Percentiles rank a stretch among this genome's conserved stretches.
These are phyloP conservation scores for Mycena alexandri DNA, from an alignment of 768 basidiomycete genomes.

Conservation along the genomic window DNA sequence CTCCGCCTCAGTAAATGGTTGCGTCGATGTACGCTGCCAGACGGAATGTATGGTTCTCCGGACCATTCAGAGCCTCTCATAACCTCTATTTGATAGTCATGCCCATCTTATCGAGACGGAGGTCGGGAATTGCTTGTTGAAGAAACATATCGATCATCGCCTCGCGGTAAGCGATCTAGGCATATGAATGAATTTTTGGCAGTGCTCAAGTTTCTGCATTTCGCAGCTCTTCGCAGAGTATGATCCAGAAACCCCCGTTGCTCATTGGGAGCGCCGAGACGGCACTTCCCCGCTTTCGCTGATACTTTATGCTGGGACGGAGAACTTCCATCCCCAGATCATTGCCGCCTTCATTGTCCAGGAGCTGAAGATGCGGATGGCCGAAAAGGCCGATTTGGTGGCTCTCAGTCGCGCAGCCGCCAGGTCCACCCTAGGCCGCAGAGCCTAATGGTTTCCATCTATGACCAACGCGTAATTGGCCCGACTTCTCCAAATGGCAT, in stretches of 20 bases:
- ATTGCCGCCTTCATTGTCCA: constrained; percentile 28
- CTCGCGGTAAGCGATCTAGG: constrained; percentile 17
- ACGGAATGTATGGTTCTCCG: constrained; percentile 11
- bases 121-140: constrained; percentile 28
- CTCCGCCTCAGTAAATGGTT: constrained; percentile 29
- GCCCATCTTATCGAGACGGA: constrained; percentile 27
- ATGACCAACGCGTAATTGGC: too few relatives aligned
- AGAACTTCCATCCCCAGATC: constrained; percentile 33
- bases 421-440: neutral
- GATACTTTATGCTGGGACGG: constrained; percentile 21
- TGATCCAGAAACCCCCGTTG: constrained; percentile 25
- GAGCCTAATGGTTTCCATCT: too few relatives aligned
- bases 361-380: constrained; percentile 34
- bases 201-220: neutral
- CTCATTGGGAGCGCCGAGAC: constrained; percentile 23
- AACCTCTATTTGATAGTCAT: neutral
- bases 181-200: neutral
- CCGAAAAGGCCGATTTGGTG: constrained; percentile 27
- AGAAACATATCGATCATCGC: constrained; percentile 16
- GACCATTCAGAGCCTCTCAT: neutral
- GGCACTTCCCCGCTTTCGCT: constrained; percentile 12
- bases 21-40: constrained; percentile 12
- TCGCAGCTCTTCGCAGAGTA: constrained; percentile 27
- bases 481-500: too few relatives aligned
- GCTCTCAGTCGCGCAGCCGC: constrained; percentile 25